These are phyloP conservation scores for Suillus discolor DNA, from an alignment of 768 basidiomycete genomes.

Conservation along the genomic window DNA sequence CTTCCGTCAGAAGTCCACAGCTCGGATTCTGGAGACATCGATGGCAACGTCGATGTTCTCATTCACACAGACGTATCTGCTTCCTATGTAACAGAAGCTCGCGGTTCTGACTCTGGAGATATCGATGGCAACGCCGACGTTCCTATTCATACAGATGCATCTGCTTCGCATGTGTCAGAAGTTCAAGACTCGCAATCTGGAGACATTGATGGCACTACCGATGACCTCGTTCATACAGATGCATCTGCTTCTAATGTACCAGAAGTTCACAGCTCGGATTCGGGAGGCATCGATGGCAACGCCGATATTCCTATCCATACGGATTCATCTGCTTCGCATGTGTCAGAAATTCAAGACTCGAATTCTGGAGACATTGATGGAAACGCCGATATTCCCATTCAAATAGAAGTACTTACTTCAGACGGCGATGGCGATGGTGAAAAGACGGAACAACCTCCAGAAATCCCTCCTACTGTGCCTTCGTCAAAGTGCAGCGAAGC, in stretches of 20 bases:
- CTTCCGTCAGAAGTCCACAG: background rate
- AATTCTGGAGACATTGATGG: background rate
- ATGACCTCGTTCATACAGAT: background rate
- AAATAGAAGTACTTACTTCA: background rate
- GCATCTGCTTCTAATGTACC: background rate
- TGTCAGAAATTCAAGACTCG: background rate
- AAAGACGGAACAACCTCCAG: background rate
- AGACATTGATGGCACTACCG: background rate
- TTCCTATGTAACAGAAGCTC: background rate
- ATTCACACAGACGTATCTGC: background rate
- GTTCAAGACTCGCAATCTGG: background rate
- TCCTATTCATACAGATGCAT: background rate
- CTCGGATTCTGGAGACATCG: background rate
- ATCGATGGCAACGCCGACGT: background rate
- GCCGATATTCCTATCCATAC: background rate
- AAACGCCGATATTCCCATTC: background rate
- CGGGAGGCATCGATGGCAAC: background rate
- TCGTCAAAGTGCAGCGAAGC: conserved; percentile 12
- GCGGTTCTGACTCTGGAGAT: background rate
- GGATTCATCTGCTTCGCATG: background rate
- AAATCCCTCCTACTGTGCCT: background rate
- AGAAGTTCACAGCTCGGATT: background rate
- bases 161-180: background rate
- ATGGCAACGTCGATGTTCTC: background rate
- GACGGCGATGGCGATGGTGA: background rate